Evolutionary conservation across 106 monocot genomes (phyloP).

Genomic region (Platanthera zijinensis): DNA sequence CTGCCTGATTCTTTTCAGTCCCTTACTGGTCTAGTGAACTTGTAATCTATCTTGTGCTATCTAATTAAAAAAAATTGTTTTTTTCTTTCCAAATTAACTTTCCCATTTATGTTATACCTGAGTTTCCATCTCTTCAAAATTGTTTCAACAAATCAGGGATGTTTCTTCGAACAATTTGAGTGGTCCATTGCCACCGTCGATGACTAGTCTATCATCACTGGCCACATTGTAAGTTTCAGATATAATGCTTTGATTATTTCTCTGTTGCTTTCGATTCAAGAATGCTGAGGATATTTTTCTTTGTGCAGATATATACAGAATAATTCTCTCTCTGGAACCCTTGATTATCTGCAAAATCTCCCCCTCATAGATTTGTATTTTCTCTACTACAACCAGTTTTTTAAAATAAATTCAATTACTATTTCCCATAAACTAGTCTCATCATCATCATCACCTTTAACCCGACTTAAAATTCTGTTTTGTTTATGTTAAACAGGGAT

Average conservation of each 20-base stretch:
- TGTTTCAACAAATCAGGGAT: conserved; percentile 40
- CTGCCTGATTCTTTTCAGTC: conserved; percentile 73
- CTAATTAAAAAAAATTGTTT: neutral
- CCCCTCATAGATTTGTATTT: conserved; percentile 73
- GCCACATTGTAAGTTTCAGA: conserved; percentile 55
- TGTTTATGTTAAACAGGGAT: conserved; percentile 47
- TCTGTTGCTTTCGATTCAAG: neutral
- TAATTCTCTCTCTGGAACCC: conserved; percentile 68
- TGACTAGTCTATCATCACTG: conserved; percentile 58
- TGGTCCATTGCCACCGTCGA: conserved; percentile 67
- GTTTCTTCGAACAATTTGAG: conserved; percentile 79
- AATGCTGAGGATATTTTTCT: neutral
- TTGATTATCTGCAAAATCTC: conserved; percentile 82
- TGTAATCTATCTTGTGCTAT: conserved; percentile 33
- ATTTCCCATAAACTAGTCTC: neutral
- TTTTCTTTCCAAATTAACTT: neutral
- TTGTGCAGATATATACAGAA: conserved; percentile 71
- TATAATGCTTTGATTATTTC: conserved; percentile 2
- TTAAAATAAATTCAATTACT: neutral
- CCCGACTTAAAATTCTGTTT: conserved; percentile 5
- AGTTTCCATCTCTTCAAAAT: neutral
- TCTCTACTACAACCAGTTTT: neutral
- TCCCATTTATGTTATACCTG: neutral
- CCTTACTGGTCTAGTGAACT: conserved; percentile 55
- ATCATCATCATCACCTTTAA: neutral